Base-by-base conservation (phyloP, 2,329 filamentous ascomycete species). In the Colletotrichum sp. region DNA sequence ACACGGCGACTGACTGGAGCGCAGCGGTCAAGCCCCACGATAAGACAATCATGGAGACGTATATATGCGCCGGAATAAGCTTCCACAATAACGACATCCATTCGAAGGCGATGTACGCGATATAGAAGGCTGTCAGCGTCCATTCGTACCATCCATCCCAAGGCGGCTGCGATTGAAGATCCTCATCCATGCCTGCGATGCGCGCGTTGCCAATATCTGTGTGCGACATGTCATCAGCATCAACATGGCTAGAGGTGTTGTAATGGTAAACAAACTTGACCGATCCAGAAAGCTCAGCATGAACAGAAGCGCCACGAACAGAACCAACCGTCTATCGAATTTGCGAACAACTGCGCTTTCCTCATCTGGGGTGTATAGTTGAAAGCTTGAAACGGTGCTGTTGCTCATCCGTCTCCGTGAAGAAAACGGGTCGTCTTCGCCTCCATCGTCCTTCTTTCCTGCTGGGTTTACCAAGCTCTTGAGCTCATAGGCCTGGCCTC, bases 261-360 rank as follows among this genome's bases (percentile, higher is more conserved):
- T 18, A 6, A 69, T 43, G 21, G 61, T 21, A 4, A 13, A 86
- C 89, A 77, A 87, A 96, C 95, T 98, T 21, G 94, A 96, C 78
- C 96, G 90, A 83, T 98, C 96, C 78, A 98, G 85, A 82, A 98
- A 98, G 77, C 93, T 94, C 77, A 98, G 87, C 88, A 98, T 90
- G 82, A 97, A 98, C 15, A 98, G 88, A 74, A 96, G 83, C 13
- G 95, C 94, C 78, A 98, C 90, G 82, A 98, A 98, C 1, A 94
- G 83, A 7, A 98, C 95, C 69, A 98, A 89, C 78, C 90, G 91
- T 72, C 91, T 88, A 83, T 98, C 96, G 79, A 98, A 92, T 85
- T 94, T 96, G 81, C 88, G 89, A 72, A 96, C 88, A 10, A 98
- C 93, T 6, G 88, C 87, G 26, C 83, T 86, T 82, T 98, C 96